Conservation (phyloP, 257 asterid species). For the Fraxinus anomala region DNA sequence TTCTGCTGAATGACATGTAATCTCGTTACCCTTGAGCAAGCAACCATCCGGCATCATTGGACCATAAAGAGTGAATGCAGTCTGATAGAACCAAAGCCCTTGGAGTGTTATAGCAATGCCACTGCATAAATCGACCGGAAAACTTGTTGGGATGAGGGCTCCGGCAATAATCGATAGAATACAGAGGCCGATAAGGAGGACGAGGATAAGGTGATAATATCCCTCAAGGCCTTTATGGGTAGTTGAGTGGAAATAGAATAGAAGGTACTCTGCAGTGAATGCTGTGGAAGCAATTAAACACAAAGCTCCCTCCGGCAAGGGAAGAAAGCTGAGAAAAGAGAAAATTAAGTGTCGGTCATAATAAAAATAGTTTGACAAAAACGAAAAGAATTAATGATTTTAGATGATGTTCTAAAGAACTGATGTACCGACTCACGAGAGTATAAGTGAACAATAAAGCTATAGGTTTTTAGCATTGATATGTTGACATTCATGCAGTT, state of each 20-base stretch:
- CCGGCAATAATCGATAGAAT: constrained; percentile 63
- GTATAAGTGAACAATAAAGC: not conserved
- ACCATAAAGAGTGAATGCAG: constrained; percentile 92
- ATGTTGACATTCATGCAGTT: not conserved
- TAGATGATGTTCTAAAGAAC: not conserved
- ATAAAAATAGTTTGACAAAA: not conserved
- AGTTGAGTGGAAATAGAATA: constrained; percentile 93
- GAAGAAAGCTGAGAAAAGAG: constrained; percentile 59
- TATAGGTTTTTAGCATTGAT: not conserved
- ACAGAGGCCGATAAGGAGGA: constrained; percentile 81
- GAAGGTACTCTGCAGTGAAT: constrained; percentile 79
- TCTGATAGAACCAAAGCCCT: constrained; percentile 99
- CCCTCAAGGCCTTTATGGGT: constrained; percentile 96
- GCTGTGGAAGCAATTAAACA: constrained; percentile 76
- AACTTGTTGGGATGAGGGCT: constrained; percentile 80
- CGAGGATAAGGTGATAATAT: constrained; percentile 86
- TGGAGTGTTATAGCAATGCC: constrained; percentile 82
- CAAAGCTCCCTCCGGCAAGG: constrained; percentile 77
- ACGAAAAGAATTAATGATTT: not conserved
- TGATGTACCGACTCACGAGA: not conserved
- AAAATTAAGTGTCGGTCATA: not conserved
- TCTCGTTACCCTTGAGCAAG: constrained; percentile 46
- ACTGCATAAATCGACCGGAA: constrained; percentile 67
- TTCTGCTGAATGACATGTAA: constrained; percentile 57
- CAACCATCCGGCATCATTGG: constrained; percentile 95